Percentiles rank a stretch among this genome's conserved stretches.
Evolutionary conservation across 2,329 filamentous ascomycete genomes (phyloP).

Genomic region (Onygena corvina): DNA sequence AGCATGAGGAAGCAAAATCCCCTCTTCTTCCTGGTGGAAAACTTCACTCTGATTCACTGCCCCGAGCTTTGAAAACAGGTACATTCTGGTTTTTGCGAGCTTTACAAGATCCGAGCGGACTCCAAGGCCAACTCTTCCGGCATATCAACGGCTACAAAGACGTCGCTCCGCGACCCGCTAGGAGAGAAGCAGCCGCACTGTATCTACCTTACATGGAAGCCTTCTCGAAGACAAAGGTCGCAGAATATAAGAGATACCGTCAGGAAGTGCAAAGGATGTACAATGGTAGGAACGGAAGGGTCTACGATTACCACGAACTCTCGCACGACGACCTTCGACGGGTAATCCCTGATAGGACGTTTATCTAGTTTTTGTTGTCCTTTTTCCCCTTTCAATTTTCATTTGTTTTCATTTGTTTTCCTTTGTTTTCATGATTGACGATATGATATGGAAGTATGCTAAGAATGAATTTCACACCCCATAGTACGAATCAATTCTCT

Average conservation of each 20-base stretch:
- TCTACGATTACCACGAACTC: neutral
- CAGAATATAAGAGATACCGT: neutral
- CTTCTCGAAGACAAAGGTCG: neutral
- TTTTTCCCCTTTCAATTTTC: neutral
- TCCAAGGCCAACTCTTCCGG: neutral
- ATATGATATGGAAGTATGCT: too few relatives aligned
- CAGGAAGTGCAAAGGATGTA: neutral
- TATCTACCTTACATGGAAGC: neutral
- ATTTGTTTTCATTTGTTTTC: too few relatives aligned
- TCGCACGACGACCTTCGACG: neutral
- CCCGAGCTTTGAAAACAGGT: neutral
- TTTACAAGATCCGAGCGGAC: neutral
- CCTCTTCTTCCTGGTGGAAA: neutral
- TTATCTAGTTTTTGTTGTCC: neutral
- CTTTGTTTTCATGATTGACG: too few relatives aligned
- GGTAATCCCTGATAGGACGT: neutral
- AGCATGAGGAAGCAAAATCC: constrained; percentile 12
- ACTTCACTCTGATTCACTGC: neutral
- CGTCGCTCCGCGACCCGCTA: neutral
- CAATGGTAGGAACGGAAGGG: neutral
- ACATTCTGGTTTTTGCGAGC: neutral
- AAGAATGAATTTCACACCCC: too few relatives aligned
- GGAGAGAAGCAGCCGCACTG: neutral
- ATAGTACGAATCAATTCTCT: too few relatives aligned
- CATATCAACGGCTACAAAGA: neutral